Base-by-base conservation (phyloP, 2,329 filamentous ascomycete genomes). In the Bipolaris bicolor region DNA sequence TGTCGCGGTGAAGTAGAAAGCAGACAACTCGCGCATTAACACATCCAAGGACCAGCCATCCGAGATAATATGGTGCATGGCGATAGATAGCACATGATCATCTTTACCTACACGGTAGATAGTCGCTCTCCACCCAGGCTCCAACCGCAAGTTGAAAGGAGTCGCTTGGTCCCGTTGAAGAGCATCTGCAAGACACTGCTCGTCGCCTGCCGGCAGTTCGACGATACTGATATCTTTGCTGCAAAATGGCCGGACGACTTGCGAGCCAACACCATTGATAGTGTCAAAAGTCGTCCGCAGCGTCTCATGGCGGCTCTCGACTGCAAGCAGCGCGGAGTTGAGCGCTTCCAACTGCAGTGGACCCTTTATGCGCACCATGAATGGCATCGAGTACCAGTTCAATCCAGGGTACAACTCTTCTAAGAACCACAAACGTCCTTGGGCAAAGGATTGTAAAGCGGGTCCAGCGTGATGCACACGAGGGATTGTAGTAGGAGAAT, bases 41-140 rank as follows among this genome's bases (percentile, higher is more conserved):
- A 61, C 37, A 26, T 61, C 55, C 3, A 48, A 1, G 1, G 58
- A 61, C 58, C 58, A 61, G 31, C 58, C 58, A 24, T 61, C 58
- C 3, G 55, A 61, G 2, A 55, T 33, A 6, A 61, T 55, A 22
- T 61, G 58, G 24, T 61, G 58, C 55, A 61, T 58, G 1, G 58
- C 51, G 11, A 61, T 36, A 1, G 58, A 61, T 0, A 61, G 26
- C 2, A 63, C 58, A 24, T 53, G 37, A 0, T 49, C 10, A 4
- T 58, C 15, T 15, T 33, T 11, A 3, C 15, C 1, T 2, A 55
- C 5, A 3, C 45, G 45, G 15, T 55, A 55, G 31, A 55, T 4
- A 4, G 37, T 2, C 10, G 29, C 52, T 13, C 52, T 29, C 45
- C 45, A 55, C 1, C 52, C 52, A 7, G 52, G 10, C 45, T 55